These are phyloP conservation scores for Stachybotrys elegans DNA, from an alignment of 2,329 filamentous ascomycete species.

Conservation along the genomic window DNA sequence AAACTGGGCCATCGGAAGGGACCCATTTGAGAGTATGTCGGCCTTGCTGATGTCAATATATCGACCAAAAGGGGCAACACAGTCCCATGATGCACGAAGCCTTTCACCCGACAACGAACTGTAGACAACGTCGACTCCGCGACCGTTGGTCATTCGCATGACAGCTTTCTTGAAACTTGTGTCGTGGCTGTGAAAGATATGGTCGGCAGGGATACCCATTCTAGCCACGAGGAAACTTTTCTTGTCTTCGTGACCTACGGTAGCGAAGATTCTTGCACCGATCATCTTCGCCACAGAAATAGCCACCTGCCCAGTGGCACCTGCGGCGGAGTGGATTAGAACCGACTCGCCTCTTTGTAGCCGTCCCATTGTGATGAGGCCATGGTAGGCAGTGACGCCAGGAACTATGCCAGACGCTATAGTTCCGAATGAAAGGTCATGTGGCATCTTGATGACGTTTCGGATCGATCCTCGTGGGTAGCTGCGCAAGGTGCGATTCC, in stretches of 20 bases:
- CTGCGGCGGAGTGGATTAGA: slow-evolving; percentile 27
- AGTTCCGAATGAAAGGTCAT: slow-evolving; percentile 24
- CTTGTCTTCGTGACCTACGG: slow-evolving; percentile 17
- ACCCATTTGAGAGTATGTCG: slow-evolving; percentile 16
- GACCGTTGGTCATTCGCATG: slow-evolving; percentile 16
- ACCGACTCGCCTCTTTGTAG: slow-evolving; percentile 26
- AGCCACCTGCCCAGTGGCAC: slow-evolving; percentile 25
- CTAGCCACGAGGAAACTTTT: slow-evolving; percentile 6
- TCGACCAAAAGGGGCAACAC: slow-evolving; percentile 25
- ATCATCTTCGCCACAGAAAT: slow-evolving; percentile 18
- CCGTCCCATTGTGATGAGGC: slow-evolving; percentile 12
- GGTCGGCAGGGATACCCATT: slow-evolving; percentile 18
- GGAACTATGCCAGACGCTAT: slow-evolving; percentile 26
- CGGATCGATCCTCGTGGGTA: slow-evolving; percentile 3
- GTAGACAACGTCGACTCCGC: slow-evolving; percentile 28
- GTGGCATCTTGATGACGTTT: slow-evolving; percentile 23
- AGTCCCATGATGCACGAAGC: slow-evolving; percentile 25
- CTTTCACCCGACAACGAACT: slow-evolving; percentile 25
- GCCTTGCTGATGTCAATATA: slow-evolving; percentile 30
- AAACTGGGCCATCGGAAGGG: slow-evolving; percentile 11
- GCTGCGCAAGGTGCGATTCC: slow-evolving; percentile 5
- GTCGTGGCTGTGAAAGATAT: slow-evolving; percentile 24
- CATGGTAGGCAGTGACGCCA: slow-evolving; percentile 23
- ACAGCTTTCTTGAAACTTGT: slow-evolving; percentile 21
- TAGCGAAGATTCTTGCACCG: slow-evolving; percentile 18